These are phyloP conservation scores for Blastocystis sp. DNA, from an alignment of 352 stramenopile genomes.

Conservation along the genomic window DNA sequence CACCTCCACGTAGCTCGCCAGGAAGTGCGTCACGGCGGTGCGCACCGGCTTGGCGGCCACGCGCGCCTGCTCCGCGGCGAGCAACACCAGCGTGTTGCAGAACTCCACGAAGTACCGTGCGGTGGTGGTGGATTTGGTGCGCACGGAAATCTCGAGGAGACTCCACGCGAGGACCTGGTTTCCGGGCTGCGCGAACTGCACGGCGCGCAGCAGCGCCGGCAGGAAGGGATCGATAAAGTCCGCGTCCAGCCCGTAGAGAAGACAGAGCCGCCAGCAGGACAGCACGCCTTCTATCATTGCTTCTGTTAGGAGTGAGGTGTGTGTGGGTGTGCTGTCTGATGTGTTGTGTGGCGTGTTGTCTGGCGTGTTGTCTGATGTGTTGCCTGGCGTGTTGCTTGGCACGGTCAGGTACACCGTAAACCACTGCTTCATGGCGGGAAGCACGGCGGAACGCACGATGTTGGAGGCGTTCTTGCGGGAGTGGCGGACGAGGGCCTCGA, in stretches of 20 bases:
- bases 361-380: not conserved
- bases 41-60: not conserved
- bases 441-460: not conserved
- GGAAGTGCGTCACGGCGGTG: constrained; percentile 22
- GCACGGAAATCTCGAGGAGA: constrained; percentile 14
- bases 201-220: constrained; percentile 13
- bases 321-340: not conserved
- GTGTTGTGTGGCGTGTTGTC: not conserved
- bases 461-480: constrained; percentile 1
- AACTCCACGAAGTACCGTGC: constrained; percentile 45
- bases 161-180: constrained; percentile 9
- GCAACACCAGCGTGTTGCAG: constrained; percentile 46
- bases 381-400: not conserved
- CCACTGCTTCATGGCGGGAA: constrained; percentile 44
- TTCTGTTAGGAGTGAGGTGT: not conserved
- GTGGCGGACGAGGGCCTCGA: constrained; percentile 29
- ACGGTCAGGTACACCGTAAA: not conserved
- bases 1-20: constrained; percentile 40
- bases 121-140: not conserved
- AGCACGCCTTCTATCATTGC: constrained; percentile 26
- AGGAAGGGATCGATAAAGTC: constrained; percentile 20
- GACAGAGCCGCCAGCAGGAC: constrained; percentile 23
- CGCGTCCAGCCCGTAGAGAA: constrained; percentile 45
- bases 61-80: not conserved
- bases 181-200: not conserved